A percentile compares a stretch with the other conserved stretches of the same genome.
Evolutionary conservation across 495 filamentous ascomycete species (phyloP).

Genomic region (Sphaerosporella brunnea): DNA sequence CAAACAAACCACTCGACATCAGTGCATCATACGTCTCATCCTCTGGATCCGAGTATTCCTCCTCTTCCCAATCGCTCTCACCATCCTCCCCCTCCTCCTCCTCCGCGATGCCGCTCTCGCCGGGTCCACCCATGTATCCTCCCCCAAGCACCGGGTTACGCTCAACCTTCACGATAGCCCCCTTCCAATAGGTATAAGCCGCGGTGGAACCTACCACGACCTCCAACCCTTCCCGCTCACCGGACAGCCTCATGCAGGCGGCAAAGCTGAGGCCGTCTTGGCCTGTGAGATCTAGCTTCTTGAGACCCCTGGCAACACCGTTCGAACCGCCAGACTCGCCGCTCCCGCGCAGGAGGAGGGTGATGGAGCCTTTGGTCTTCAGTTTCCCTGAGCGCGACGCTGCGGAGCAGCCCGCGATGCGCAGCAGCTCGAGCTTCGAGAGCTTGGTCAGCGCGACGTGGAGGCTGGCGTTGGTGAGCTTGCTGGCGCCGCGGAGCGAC

Average conservation of each 20-base stretch:
- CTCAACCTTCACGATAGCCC: background rate
- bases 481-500: background rate
- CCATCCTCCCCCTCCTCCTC: background rate
- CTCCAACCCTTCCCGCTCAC: slow-evolving; percentile 1
- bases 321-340: background rate
- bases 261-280: background rate
- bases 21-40: slow-evolving; percentile 3
- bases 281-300: background rate
- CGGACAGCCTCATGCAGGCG: background rate
- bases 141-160: background rate
- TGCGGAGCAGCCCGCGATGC: background rate
- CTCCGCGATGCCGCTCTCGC: background rate
- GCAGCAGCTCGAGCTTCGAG: background rate
- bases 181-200: slow-evolving; percentile 1
- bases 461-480: background rate
- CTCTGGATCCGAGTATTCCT: background rate
- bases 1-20: background rate
- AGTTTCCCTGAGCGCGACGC: background rate
- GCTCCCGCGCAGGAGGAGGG: background rate
- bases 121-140: background rate
- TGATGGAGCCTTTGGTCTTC: slow-evolving; percentile 3
- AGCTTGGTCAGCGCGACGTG: background rate
- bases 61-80: too few relatives aligned
- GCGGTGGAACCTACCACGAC: background rate
- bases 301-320: slow-evolving; percentile 1